Evolutionary conservation across 2,329 filamentous ascomycete genomes (phyloP).

Genomic region (Lomentospora prolificans): DNA sequence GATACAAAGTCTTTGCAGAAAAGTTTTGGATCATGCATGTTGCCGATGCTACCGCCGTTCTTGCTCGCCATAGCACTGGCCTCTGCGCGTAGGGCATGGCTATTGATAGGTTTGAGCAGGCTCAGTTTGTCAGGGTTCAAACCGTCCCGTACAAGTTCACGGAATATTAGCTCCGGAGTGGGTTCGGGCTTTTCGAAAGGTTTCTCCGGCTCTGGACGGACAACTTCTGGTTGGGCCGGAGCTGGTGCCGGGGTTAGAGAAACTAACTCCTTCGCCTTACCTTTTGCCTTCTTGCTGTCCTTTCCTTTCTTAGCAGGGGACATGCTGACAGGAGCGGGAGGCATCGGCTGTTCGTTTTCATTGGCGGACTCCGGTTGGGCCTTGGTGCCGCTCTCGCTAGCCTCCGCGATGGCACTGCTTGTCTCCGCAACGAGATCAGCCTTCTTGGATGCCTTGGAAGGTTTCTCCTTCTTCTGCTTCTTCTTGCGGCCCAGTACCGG

Average conservation of each 20-base stretch:
- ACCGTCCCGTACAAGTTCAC: conserved; percentile 22
- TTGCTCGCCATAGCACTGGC: conserved; percentile 5
- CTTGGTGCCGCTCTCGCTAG: conserved; percentile 33
- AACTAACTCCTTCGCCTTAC: conserved; percentile 15
- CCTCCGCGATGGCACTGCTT: neutral
- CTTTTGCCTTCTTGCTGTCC: conserved; percentile 19
- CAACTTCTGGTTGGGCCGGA: neutral
- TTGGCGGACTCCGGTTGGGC: conserved; percentile 12
- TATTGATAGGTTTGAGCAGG: conserved; percentile 25
- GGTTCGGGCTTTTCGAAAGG: conserved; percentile 19
- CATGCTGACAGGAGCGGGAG: neutral
- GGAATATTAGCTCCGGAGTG: conserved; percentile 24
- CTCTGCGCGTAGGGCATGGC: conserved; percentile 6
- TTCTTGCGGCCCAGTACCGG: conserved; percentile 75
- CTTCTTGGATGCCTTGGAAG: conserved; percentile 14
- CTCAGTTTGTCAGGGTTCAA: conserved; percentile 23
- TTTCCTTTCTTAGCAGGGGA: neutral
- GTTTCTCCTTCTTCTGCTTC: conserved; percentile 71
- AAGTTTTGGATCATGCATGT: neutral
- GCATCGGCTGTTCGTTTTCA: conserved; percentile 9
- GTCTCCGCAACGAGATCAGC: conserved; percentile 9
- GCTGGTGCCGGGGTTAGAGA: conserved; percentile 10
- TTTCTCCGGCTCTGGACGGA: conserved; percentile 10
- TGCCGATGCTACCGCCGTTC: neutral
- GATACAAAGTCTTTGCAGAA: conserved; percentile 3